These are phyloP conservation scores for Epicoccum sorghinum DNA, from an alignment of 2,329 filamentous ascomycete species.

Conservation along the genomic window DNA sequence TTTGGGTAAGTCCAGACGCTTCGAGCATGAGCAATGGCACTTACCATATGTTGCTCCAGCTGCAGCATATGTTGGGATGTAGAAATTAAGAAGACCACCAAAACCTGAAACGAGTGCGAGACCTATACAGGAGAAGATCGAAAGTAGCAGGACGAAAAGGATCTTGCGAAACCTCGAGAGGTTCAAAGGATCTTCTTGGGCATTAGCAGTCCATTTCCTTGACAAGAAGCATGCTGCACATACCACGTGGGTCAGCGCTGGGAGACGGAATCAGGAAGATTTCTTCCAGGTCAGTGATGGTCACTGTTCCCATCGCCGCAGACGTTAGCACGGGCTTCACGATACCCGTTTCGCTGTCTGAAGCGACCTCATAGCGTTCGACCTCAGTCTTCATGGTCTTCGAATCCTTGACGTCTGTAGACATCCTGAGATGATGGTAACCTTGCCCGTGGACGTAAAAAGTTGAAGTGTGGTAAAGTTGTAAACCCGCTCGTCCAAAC, in stretches of 20 bases:
- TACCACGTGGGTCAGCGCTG: constrained; percentile 38
- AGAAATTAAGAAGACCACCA: constrained; percentile 51
- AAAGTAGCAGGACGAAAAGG: constrained; percentile 33
- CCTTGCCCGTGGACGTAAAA: too few species aligned
- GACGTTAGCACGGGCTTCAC: constrained; percentile 12
- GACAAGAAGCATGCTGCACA: neutral
- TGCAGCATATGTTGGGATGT: constrained; percentile 49
- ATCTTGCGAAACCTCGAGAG: constrained; percentile 37
- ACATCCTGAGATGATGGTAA: neutral
- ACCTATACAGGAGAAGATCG: constrained; percentile 47
- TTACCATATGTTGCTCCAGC: constrained; percentile 42
- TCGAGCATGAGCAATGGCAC: too few species aligned
- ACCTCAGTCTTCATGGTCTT: constrained; percentile 16
- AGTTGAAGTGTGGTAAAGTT: neutral
- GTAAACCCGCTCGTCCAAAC: constrained; percentile 18
- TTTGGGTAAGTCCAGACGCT: neutral
- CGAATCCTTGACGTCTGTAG: constrained; percentile 13
- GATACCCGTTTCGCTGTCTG: constrained; percentile 11
- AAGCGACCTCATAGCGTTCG: constrained; percentile 21
- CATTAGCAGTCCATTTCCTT: constrained; percentile 1
- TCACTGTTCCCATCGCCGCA: constrained; percentile 38
- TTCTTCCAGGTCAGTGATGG: constrained; percentile 34
- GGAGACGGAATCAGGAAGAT: constrained; percentile 35
- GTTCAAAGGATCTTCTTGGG: constrained; percentile 39
- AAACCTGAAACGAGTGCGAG: constrained; percentile 51